Conservation (phyloP, 805 yeast species). For the Saccharomycopsis sp. region DNA sequence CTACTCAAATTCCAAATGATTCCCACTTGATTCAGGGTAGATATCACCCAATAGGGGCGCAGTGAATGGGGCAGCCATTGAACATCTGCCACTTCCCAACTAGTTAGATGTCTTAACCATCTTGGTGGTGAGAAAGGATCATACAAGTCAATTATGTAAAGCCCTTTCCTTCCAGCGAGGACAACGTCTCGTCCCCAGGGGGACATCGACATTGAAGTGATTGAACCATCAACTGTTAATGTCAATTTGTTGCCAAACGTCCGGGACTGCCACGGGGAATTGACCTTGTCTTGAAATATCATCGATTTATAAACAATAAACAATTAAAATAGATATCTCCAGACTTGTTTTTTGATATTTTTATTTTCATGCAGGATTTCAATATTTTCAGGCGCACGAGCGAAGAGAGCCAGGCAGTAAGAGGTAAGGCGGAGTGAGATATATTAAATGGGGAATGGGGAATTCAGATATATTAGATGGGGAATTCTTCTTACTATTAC, state of each 20-base stretch:
- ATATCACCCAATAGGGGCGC: constrained; percentile 85
- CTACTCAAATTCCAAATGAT: constrained; percentile 86
- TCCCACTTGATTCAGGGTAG: constrained; percentile 93
- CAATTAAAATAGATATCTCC: too few relatives aligned
- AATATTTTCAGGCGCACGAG: too few relatives aligned
- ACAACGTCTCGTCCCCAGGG: constrained; percentile 93
- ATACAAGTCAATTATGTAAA: constrained; percentile 85
- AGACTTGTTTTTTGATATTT: too few relatives aligned
- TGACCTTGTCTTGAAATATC: constrained; percentile 1
- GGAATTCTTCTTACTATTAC: too few relatives aligned
- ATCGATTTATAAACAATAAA: too few relatives aligned
- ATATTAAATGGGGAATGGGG: too few relatives aligned
- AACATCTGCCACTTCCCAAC: constrained; percentile 98
- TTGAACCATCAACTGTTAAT: constrained; percentile 70
- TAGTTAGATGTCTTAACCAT: constrained; percentile 84
- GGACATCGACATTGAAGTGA: constrained; percentile 82
- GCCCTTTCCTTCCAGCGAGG: constrained; percentile 73
- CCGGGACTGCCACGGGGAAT: constrained; percentile 11
- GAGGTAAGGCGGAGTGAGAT: too few relatives aligned
- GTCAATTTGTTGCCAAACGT: constrained; percentile 13
- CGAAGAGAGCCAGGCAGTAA: too few relatives aligned
- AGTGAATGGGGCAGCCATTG: constrained; percentile 94
- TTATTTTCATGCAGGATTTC: too few relatives aligned
- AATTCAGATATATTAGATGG: too few relatives aligned
- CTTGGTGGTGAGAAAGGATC: constrained; percentile 95